Base-by-base conservation (phyloP, 2,329 filamentous ascomycete genomes). In the Mycosphaerella arachidis region DNA sequence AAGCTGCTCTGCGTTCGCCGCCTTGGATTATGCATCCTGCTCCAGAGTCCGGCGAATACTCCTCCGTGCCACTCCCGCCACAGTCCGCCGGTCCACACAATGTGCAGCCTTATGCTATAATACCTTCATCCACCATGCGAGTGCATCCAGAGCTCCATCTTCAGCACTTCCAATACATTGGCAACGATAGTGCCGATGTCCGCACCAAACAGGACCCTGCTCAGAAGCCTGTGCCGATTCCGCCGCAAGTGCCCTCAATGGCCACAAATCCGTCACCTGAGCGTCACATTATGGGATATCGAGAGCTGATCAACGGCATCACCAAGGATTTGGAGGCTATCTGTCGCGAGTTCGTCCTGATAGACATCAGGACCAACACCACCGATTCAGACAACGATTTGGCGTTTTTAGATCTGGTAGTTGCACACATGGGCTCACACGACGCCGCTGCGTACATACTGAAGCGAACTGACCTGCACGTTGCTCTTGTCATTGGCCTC, bases 401-500 rank as follows among this genome's bases (percentile, higher is more conserved):
- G 4, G 51, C 52, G 16, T 61, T 61, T 33, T 29, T 58, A 7
- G 45, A 55, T 24, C 52, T 58, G 20, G 56, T 53, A 2, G 37
- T 37, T 18, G 43, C 20, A 37, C 59, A 61, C n/a, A 45, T 58
- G 48, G 56, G 56, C 31, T 58, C 52, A 18, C 27, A 29, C 43
- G 53, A 57, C 7, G 60, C 58, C 6, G 50, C 56, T n/a, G 45
- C 40, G 30, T 9, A 35, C 33, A 40, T 60, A 31, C 35, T 56
- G 18, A 27, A 57, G 35, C 40, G 30, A 16, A 18, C n/a, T n/a
- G 52, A 60, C 29, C 18, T 62, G 40, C 60, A 62, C 18, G 45
- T 48, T 10, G 20, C 60, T 12, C 54, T 62, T 8, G 27, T 62
- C 13, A 45, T 45, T 29, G 57, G 60, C 29, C 46, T 62, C 37